These are phyloP conservation scores for Salmacisia buchloeana DNA, from an alignment of 1,284 basidiomycete species.

Conservation along the genomic window DNA sequence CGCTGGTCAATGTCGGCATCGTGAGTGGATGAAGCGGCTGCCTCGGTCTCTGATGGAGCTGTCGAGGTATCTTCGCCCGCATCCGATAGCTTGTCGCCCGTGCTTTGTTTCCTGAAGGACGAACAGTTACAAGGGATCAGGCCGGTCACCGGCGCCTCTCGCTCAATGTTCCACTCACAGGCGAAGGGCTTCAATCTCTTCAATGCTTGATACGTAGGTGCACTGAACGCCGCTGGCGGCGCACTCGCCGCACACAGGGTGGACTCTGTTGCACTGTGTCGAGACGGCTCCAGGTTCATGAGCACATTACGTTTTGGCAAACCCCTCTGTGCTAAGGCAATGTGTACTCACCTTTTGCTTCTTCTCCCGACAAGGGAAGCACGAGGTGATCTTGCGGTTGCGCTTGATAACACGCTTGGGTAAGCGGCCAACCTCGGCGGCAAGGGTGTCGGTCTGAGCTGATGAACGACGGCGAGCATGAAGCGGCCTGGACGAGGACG, in stretches of 20 bases:
- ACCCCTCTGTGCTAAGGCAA: background rate
- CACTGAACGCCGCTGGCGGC: constrained; percentile 27
- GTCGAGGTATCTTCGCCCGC: constrained; percentile 22
- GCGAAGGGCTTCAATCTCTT: background rate
- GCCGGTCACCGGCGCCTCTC: constrained; percentile 10
- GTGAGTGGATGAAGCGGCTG: no score
- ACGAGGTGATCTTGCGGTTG: constrained; percentile 39
- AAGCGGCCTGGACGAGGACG: no score
- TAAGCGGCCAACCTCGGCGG: no score
- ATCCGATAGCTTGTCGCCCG: constrained; percentile 23
- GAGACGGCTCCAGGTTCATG: background rate
- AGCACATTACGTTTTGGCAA: background rate
- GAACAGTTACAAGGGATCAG: background rate
- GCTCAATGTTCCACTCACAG: constrained; percentile 10
- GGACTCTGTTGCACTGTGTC: constrained; percentile 30
- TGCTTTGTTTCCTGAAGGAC: background rate
- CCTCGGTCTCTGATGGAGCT: constrained; percentile 21
- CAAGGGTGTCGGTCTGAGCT: no score
- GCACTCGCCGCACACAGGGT: constrained; percentile 38
- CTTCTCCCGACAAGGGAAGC: constrained; percentile 35
- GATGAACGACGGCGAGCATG: no score
- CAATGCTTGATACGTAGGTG: constrained; percentile 21
- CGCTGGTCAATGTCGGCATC: no score
- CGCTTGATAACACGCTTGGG: constrained; percentile 37
- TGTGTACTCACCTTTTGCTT: constrained; percentile 32